Conservation (phyloP, 352 stramenopile genomes). For the Aphanomyces stellatus region DNA sequence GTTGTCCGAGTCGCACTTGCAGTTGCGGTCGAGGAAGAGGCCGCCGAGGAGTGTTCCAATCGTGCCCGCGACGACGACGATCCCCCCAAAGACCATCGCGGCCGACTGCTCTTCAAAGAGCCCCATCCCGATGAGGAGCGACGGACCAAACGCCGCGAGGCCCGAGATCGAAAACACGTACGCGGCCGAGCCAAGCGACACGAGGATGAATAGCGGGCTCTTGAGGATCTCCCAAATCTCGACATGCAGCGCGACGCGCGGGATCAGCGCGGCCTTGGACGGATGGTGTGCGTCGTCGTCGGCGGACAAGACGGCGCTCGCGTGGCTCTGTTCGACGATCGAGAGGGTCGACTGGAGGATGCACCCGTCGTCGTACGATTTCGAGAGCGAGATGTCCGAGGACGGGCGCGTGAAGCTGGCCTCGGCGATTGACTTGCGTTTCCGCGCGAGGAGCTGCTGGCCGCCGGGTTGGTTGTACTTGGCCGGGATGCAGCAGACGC, state of each 20-base stretch:
- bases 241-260: neutral
- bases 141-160: slow-evolving; percentile 79
- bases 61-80: slow-evolving; percentile 77
- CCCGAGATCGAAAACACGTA: slow-evolving; percentile 84
- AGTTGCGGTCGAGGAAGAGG: slow-evolving; percentile 53
- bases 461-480: slow-evolving; percentile 34
- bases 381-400: neutral
- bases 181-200: slow-evolving; percentile 74
- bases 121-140: slow-evolving; percentile 84
- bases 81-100: slow-evolving; percentile 77
- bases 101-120: slow-evolving; percentile 81
- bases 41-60: slow-evolving; percentile 84
- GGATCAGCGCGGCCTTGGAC: neutral
- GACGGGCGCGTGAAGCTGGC: neutral
- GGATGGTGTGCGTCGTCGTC: too few relatives aligned
- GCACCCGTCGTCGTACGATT: neutral
- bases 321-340: neutral
- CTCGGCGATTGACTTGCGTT: neutral
- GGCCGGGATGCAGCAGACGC: slow-evolving; percentile 45
- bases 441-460: neutral
- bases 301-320: neutral
- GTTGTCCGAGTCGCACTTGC: slow-evolving; percentile 28
- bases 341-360: slow-evolving; percentile 6
- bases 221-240: slow-evolving; percentile 39
- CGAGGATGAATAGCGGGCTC: slow-evolving; percentile 62